Percentiles rank a stretch among this genome's conserved stretches.
These are phyloP conservation scores for Clavispora carvajalis DNA, from an alignment of 805 yeast species.

Conservation along the genomic window DNA sequence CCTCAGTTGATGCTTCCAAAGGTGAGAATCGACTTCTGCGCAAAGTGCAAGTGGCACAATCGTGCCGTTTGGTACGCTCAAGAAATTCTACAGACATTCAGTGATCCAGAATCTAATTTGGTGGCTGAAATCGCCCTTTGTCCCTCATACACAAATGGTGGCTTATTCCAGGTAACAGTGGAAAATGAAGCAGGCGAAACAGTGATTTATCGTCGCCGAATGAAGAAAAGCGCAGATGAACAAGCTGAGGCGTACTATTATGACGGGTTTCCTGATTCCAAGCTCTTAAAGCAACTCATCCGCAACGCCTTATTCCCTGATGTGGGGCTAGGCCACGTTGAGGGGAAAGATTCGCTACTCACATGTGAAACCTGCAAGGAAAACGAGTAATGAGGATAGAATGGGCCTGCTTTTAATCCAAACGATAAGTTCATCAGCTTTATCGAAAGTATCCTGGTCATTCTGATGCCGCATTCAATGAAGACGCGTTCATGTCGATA, in stretches of 20 bases:
- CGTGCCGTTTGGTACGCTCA: conserved; percentile 86
- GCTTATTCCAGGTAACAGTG: conserved; percentile 14
- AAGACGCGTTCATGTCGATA: too few species aligned
- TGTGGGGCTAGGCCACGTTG: conserved; percentile 60
- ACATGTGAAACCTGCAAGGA: conserved; percentile 11
- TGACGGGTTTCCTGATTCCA: conserved; percentile 86
- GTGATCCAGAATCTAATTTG: conserved; percentile 29
- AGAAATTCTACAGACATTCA: conserved; percentile 81
- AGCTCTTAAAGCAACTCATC: conserved; percentile 63
- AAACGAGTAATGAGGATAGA: conserved; percentile 7
- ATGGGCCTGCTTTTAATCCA: too few species aligned
- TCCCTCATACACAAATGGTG: conserved; percentile 21
- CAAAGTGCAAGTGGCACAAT: conserved; percentile 82
- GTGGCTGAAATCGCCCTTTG: conserved; percentile 35
- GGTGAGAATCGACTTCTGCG: conserved; percentile 69
- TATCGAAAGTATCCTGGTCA: too few species aligned
- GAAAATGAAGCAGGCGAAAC: conserved; percentile 3
- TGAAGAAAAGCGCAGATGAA: conserved; percentile 31
- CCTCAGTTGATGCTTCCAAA: conserved; percentile 36
- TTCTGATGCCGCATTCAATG: too few species aligned
- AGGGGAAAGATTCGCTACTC: conserved; percentile 17
- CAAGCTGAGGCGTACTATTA: conserved; percentile 30
- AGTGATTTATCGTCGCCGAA: conserved; percentile 51
- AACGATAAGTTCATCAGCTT: too few species aligned
- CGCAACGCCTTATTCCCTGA: conserved; percentile 55